Evolutionary conservation across 1,139 yeast genomes (phyloP), one percentile per base, ranked within the genome.

Genomic region (Diutina ranongensis): DNA sequence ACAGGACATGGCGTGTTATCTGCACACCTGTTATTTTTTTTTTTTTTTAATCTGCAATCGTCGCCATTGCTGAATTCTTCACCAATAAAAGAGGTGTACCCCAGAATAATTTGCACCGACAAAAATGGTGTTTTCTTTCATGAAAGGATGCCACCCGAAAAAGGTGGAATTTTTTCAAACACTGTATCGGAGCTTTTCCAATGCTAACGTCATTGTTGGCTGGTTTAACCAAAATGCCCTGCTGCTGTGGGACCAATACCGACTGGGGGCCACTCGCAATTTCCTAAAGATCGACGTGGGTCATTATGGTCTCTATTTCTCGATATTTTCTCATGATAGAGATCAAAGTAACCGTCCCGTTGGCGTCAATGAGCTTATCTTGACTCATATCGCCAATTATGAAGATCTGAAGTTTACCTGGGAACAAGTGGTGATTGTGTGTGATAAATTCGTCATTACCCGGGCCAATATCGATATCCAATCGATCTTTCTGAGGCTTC

Each of bases 251-350:
- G 4, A 31, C n/a, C 19, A 20, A 16, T 31, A 62, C 35, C 55
- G 49, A 49, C 55, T 57, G 20, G 52, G 58, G 19, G 49, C 50
- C 13, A 52, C 51, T 8, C 53, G 57, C 35, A 64, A 58, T 50
- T 57, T 68, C 48, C 57, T 61, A 13, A 38, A 38, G 32, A 64
- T 71, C 15, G 66, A 63, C 45, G 52, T 57, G 34, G 76, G 75
- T 15, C 75, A 71, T 49, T 71, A 69, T 53, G 76, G 75, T 0
- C 56, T 71, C 40, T 71, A 71, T 53, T 71, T 61, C 49, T 61
- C 72, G 8, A 65, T 71, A 46, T 68, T 65, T 54, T 67, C 64
- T 51, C 66, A 64, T 44, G 75, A 71, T 40, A 48, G 32, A 48
- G n/a, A 48, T 59, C 58, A 18, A 66, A 59, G 44, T 53, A 51